Evolutionary conservation across 345 rosid genomes (phyloP), one percentile per base, ranked within the genome.

Genomic region (Sisymbrium altissimum): DNA sequence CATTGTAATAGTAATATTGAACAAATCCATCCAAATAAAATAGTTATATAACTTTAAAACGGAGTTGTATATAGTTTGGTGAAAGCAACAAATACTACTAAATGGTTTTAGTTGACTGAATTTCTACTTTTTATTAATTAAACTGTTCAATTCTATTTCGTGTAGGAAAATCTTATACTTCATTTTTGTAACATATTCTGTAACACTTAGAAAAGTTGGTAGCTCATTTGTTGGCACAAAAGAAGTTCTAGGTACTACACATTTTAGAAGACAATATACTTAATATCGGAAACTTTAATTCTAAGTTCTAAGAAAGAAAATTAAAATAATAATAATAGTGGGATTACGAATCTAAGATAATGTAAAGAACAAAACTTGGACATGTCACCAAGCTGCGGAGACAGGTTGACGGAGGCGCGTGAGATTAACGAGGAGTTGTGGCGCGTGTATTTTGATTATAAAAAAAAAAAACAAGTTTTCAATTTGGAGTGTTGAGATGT

Each of bases 401-500:
- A 46, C 19, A 43, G 27, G 21, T 73, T 40, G 21, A 65, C 18
- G 49, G 61, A 27, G 66, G 69, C 69, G 74, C 79, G 79, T 74
- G 78, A 23, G 10, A 3, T 3, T 10, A 52, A 54, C 54, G 63
- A 25, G 27, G 45, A 8, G 14, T 9, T 40, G 15, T 11, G 39
- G 77, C 66, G 77, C 71, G 65, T 75, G 68, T 12, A 30, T 30
- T 10, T 15, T 3, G 11, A n/a, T n/a, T n/a, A n/a, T n/a, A n/a
- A n/a, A 18, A 60, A 41, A 29, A 60, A 33, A 32, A 59, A 60
- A 41, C 64, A 59, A 54, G 4, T 23, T 61, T 76, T 54, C 65
- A 70, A n/a, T 33, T 57, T 17, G 18, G 64, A 75, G 70, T 44
- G 59, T 68, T 15, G 75, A 62, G 59, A 61, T 62, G 79, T 70